Percentiles rank a stretch among this genome's conserved stretches.
Conservation (phyloP, 2,329 filamentous ascomycete species). For the Juglanconis oblonga region DNA sequence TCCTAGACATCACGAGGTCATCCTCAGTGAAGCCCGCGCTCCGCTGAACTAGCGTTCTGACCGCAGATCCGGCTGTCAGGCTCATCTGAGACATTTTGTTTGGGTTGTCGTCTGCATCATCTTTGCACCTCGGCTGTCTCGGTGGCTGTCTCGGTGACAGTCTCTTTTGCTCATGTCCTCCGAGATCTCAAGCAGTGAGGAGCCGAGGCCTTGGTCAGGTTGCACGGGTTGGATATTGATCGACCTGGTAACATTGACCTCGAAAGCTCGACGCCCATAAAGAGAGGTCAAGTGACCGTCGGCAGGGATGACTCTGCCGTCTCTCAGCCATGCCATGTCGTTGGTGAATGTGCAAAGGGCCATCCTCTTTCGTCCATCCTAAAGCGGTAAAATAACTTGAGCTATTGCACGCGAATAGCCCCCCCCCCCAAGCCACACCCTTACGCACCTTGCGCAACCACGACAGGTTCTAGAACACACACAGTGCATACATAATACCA, state of each 20-base stretch:
- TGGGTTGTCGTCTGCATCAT: background rate
- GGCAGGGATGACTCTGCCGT: constrained; percentile 6
- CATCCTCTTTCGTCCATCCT: constrained; percentile 6
- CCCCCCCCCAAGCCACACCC: background rate
- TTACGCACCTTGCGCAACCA: background rate
- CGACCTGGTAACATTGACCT: background rate
- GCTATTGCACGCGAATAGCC: background rate
- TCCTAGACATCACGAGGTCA: constrained; percentile 2
- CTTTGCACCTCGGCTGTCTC: background rate
- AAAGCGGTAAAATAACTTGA: background rate
- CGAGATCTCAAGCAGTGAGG: background rate
- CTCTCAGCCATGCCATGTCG: background rate
- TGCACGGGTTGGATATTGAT: background rate
- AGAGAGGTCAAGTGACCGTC: background rate
- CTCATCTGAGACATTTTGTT: constrained; percentile 8
- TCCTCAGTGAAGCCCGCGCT: constrained; percentile 5
- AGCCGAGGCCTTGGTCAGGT: background rate
- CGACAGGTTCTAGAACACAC: background rate
- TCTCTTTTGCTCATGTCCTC: background rate
- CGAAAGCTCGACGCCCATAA: background rate
- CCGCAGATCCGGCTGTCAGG: constrained; percentile 2
- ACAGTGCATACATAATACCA: background rate
- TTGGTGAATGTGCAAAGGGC: constrained; percentile 4
- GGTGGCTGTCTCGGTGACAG: background rate
- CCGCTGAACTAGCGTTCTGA: background rate